phyloP scores from a whole-genome alignment of 2,329 filamentous ascomycete species.

The Pseudocercospora musae region DNA sequence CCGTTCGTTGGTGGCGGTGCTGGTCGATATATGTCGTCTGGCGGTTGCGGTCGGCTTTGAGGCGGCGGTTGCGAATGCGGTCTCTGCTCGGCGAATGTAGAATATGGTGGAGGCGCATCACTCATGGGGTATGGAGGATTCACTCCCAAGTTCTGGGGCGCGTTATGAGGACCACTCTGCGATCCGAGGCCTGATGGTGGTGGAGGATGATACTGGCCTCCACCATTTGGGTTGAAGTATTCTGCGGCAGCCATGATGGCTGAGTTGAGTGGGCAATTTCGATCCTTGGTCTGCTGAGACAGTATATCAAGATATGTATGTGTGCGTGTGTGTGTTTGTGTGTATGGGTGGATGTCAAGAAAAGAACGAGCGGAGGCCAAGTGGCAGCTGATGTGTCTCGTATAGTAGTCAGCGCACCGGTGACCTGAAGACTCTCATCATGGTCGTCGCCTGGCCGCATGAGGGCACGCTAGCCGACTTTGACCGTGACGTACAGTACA shows the following conservation, averaged over 20 bases:
- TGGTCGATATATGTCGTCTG: conserved; percentile 22
- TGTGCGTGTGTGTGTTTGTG: too few species aligned
- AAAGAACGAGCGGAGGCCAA: background rate
- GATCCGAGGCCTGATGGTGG: conserved; percentile 16
- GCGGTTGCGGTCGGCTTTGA: conserved; percentile 21
- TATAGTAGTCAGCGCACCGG: background rate
- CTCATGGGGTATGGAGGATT: conserved; percentile 29
- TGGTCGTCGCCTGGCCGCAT: conserved; percentile 1
- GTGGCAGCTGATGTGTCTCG: conserved; percentile 1
- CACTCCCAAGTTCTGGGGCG: conserved; percentile 8
- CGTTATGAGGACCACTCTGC: conserved; percentile 5
- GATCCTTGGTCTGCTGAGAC: background rate
- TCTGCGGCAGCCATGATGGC: conserved; percentile 31
- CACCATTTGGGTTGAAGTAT: conserved; percentile 19
- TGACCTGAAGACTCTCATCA: background rate
- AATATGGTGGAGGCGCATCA: conserved; percentile 32
- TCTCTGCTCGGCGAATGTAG: conserved; percentile 22
- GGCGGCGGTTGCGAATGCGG: conserved; percentile 32
- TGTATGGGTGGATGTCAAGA: too few species aligned
- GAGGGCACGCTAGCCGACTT: background rate
- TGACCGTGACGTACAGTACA: background rate
- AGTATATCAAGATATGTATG: too few species aligned
- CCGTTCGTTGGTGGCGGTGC: conserved; percentile 22
- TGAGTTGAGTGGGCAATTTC: background rate
- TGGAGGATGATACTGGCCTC: conserved; percentile 5